These are phyloP conservation scores for Lactarius trivialis DNA, from an alignment of 768 basidiomycete species.

Conservation along the genomic window DNA sequence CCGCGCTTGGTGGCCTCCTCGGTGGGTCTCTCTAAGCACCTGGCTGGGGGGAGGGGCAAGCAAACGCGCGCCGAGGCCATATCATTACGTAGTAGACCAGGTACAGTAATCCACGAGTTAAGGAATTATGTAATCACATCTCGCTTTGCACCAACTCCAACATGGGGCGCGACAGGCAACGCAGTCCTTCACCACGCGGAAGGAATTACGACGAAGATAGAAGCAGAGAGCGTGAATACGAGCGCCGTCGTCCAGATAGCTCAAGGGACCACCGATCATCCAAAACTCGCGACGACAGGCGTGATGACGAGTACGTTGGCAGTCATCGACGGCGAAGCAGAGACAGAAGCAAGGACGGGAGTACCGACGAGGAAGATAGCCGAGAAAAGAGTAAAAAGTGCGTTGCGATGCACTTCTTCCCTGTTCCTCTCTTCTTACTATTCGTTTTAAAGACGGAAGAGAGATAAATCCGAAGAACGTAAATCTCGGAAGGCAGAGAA, in stretches of 20 bases:
- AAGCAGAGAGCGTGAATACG: slow-evolving; percentile 2
- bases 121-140: not conserved
- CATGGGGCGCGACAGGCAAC: slow-evolving; percentile 13
- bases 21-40: too few species aligned
- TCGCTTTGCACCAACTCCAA: not conserved
- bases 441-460: slow-evolving; percentile 53
- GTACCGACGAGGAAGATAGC: slow-evolving; percentile 24
- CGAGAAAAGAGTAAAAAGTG: slow-evolving; percentile 41
- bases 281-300: slow-evolving; percentile 11
- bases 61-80: too few species aligned
- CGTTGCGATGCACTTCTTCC: slow-evolving; percentile 21
- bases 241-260: slow-evolving; percentile 1
- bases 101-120: not conserved
- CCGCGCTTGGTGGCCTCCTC: too few species aligned
- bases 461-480: slow-evolving; percentile 83
- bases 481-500: slow-evolving; percentile 85
- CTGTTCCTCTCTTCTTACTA: not conserved
- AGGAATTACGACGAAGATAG: not conserved
- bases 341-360: slow-evolving; percentile 30
- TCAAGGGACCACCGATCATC: slow-evolving; percentile 9
- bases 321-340: slow-evolving; percentile 25
- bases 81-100: not conserved
- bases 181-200: slow-evolving; percentile 15
- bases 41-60: too few species aligned
- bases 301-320: slow-evolving; percentile 25